Evolutionary conservation across 805 yeast species (phyloP).

Genomic region (Yueomyces sp.): DNA sequence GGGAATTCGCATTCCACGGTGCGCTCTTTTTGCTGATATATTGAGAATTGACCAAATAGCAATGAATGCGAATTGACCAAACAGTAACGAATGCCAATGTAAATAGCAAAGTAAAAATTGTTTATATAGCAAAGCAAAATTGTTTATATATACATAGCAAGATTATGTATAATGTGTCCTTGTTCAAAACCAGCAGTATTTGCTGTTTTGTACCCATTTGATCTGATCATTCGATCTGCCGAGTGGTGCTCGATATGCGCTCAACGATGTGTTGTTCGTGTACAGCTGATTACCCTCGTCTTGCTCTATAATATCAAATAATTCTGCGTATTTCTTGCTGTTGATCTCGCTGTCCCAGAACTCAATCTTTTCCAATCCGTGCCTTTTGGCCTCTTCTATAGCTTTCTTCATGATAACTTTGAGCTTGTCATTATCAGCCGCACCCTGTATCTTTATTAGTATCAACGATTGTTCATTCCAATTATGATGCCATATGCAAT

Average conservation of each 20-base stretch:
- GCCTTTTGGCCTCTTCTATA: constrained; percentile 22
- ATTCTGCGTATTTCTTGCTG: constrained; percentile 8
- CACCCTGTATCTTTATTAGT: constrained; percentile 15
- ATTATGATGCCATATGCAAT: constrained; percentile 33
- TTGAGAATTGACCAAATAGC: no score
- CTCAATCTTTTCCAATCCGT: constrained; percentile 16
- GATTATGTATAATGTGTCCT: neutral
- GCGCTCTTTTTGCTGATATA: no score
- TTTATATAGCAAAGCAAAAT: no score
- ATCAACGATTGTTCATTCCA: constrained; percentile 24
- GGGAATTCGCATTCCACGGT: no score
- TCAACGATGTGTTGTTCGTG: constrained; percentile 23
- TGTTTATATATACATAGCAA: no score
- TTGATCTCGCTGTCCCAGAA: constrained; percentile 30
- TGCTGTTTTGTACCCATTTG: constrained; percentile 32
- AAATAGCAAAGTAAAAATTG: no score
- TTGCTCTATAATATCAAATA: constrained; percentile 7
- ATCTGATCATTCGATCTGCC: constrained; percentile 12
- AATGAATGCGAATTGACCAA: no score
- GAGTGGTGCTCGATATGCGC: constrained; percentile 28
- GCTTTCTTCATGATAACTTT: constrained; percentile 21
- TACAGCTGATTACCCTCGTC: neutral
- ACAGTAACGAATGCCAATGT: no score
- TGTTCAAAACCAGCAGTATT: constrained; percentile 36
- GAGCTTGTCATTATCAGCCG: constrained; percentile 4